Conservation (phyloP, 768 basidiomycete genomes). For the button mushroom (Agaricus bisporus) region DNA sequence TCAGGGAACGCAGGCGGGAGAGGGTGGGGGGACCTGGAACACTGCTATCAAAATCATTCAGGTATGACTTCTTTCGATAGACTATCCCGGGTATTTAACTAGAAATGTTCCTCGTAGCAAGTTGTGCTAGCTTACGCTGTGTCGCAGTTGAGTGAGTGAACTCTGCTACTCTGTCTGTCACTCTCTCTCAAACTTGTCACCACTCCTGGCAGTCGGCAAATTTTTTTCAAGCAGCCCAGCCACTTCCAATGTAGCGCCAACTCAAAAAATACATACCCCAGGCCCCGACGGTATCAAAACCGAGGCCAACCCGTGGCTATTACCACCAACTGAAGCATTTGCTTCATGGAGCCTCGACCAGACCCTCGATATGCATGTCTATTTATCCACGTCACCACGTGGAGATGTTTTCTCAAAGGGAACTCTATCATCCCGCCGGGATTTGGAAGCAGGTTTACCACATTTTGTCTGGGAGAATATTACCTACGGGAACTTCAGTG, state of each 20-base stretch:
- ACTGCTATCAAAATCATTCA: constrained; percentile 19
- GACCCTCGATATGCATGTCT: constrained; percentile 64
- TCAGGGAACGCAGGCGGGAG: background rate
- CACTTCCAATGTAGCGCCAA: background rate
- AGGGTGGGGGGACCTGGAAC: constrained; percentile 6
- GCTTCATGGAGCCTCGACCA: constrained; percentile 60
- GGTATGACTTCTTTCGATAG: constrained; percentile 10
- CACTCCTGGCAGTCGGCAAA: background rate
- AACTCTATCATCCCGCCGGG: constrained; percentile 42
- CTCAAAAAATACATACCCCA: background rate
- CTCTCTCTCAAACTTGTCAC: background rate
- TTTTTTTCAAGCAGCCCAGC: constrained; percentile 3
- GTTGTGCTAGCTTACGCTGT: constrained; percentile 58
- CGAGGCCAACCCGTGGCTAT: constrained; percentile 37
- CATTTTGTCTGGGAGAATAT: constrained; percentile 75
- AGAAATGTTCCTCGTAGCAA: constrained; percentile 41
- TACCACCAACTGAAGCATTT: constrained; percentile 47
- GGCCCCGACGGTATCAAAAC: constrained; percentile 12
- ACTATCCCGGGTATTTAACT: background rate
- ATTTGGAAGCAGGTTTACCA: constrained; percentile 49
- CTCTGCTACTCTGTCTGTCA: background rate
- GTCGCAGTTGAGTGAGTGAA: constrained; percentile 53
- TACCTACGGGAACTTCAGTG: constrained; percentile 71
- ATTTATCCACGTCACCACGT: constrained; percentile 60
- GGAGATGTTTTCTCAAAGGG: constrained; percentile 55